Base-by-base conservation (phyloP, 2,329 filamentous ascomycete species). In the Emericellopsis cladophorae region DNA sequence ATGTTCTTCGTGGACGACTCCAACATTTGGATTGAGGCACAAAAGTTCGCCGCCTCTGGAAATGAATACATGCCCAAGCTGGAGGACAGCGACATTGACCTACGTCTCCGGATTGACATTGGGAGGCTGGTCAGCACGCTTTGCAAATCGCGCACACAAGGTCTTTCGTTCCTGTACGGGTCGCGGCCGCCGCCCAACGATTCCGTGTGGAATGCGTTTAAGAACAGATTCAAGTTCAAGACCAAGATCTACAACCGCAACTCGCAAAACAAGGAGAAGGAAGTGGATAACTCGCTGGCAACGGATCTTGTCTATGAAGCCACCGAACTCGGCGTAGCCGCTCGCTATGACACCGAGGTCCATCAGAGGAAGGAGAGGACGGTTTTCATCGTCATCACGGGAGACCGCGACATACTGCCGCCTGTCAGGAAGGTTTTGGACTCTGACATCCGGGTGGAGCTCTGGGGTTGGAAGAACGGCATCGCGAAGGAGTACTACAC, bases 331-430 rank as follows among this genome's bases (percentile, higher is more conserved):
- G 7, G 18, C 3, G 22, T 42, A 15, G 15, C 33, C 1, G 45
- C 46, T 18, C 14, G 40, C n/a, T 40, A 29, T 22, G 31, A 44
- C 16, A 14, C 31, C 2, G 22, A 40, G 22, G 15, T 38, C 12
- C 37, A 36, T 22, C 34, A 43, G 31, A 6, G 40, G 14, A 40
- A 40, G 31, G 40, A 22, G 10, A 37, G 42, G 5, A 50, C 42
- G 10, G 45, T 40, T 6, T 53, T 54, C 40, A 37, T 54, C 34
- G 44, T 44, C 39, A 46, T 54, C 36, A 45, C 50, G 2, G 52
- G 52, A 23, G 51, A 54, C 43, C 47, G 48, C 22, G 51, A 53
- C 31, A 49, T 54, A 48, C 44, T 48, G 11, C 51, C 50, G 16
- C 36, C 51, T 0, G 42, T 55, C 26, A 39, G 37, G 22, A 35